phyloP scores from a whole-genome alignment of 192 early-diverging fungal species.

The Entophlyctis helioformis region DNA sequence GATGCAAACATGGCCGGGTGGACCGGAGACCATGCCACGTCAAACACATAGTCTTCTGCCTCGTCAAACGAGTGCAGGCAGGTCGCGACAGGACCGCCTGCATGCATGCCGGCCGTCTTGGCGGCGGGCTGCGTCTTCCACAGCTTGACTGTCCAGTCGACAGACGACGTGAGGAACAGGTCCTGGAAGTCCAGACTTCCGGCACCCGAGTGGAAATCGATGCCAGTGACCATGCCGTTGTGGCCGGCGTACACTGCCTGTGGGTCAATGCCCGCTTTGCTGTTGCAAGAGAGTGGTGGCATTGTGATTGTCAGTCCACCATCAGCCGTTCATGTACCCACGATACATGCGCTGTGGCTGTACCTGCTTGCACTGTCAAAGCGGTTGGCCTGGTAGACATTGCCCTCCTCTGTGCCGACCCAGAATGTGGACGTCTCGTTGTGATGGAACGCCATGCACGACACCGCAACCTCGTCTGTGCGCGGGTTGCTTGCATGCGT shows the following conservation, averaged over 20 bases:
- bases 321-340: too few species aligned
- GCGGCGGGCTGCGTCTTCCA: slow-evolving; percentile 78
- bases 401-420: slow-evolving; percentile 94
- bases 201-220: slow-evolving; percentile 79
- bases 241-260: slow-evolving; percentile 81
- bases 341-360: not conserved
- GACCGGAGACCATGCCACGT: slow-evolving; percentile 94
- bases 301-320: slow-evolving; percentile 1
- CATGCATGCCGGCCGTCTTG: too few species aligned
- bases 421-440: slow-evolving; percentile 88
- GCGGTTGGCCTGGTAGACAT: slow-evolving; percentile 86
- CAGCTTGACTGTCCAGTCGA: slow-evolving; percentile 96
- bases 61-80: slow-evolving; percentile 81
- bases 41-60: slow-evolving; percentile 93
- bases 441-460: slow-evolving; percentile 79
- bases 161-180: slow-evolving; percentile 79
- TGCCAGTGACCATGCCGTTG: slow-evolving; percentile 71
- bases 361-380: slow-evolving; percentile 90
- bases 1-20: slow-evolving; percentile 90
- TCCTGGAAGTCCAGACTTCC: slow-evolving; percentile 82
- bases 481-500: slow-evolving; percentile 59
- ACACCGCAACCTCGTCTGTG: slow-evolving; percentile 90
- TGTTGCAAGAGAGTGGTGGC: too few species aligned
- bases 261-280: slow-evolving; percentile 91
- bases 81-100: too few species aligned